phyloP scores from a whole-genome alignment of 371 early-diverging fungal genomes.

The Actinomucor elegans region DNA sequence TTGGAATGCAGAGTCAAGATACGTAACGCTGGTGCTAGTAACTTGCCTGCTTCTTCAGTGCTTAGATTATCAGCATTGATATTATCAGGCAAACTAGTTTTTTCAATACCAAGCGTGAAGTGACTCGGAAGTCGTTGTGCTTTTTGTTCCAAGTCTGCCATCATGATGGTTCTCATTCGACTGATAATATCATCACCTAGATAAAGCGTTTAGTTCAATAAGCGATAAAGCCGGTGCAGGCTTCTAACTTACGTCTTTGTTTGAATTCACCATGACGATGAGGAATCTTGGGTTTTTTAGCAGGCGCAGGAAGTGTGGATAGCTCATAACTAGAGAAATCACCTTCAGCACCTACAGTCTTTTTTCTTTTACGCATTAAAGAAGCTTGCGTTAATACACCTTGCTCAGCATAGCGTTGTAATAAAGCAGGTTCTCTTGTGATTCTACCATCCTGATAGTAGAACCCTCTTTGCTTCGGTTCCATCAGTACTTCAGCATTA shows the following conservation, averaged over 20 bases:
- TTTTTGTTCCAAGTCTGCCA: slow-evolving; percentile 45
- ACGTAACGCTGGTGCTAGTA: slow-evolving; percentile 30
- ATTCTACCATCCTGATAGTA: slow-evolving; percentile 50
- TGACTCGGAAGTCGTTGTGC: slow-evolving; percentile 25
- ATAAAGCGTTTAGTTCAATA: no score
- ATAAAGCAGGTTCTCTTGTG: slow-evolving; percentile 35
- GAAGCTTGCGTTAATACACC: slow-evolving; percentile 47
- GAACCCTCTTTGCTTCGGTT: slow-evolving; percentile 47
- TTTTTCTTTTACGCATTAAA: slow-evolving; percentile 43
- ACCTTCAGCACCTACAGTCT: slow-evolving; percentile 25
- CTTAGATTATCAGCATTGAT: slow-evolving; percentile 11
- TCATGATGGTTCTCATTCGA: slow-evolving; percentile 38
- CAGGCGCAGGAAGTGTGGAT: slow-evolving; percentile 22
- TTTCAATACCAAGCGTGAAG: slow-evolving; percentile 36
- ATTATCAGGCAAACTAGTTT: slow-evolving; percentile 12
- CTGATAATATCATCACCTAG: slow-evolving; percentile 49
- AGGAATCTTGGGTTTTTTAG: slow-evolving; percentile 48
- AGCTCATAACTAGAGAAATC: slow-evolving; percentile 20
- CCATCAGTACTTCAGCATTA: slow-evolving; percentile 29
- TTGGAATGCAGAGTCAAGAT: slow-evolving; percentile 38
- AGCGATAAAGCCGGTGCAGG: no score
- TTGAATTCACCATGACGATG: slow-evolving; percentile 53
- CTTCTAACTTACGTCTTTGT: slow-evolving; percentile 42
- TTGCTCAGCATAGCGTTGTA: slow-evolving; percentile 48
- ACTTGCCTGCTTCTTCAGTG: slow-evolving; percentile 29